phyloP scores from a whole-genome alignment of 2,329 filamentous ascomycete species.

The Phaeoacremonium minimum region DNA sequence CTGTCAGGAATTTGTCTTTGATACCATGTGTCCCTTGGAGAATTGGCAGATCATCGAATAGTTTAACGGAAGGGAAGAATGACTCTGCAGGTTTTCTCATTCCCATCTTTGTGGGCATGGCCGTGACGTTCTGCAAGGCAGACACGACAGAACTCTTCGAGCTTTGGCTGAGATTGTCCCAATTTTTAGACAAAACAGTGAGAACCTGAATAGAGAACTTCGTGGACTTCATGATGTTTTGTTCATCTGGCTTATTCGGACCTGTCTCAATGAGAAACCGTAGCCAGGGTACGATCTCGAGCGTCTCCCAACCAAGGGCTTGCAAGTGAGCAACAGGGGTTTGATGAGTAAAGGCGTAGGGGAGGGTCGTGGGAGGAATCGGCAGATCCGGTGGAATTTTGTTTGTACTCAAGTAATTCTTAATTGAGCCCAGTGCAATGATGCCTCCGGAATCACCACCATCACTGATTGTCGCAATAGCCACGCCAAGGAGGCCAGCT shows the following conservation, averaged over 20 bases:
- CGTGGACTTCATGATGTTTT: conserved; percentile 67
- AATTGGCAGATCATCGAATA: conserved; percentile 90
- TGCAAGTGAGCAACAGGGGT: conserved; percentile 67
- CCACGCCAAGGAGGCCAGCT: conserved; percentile 70
- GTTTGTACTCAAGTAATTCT: conserved; percentile 68
- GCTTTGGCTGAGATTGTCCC: conserved; percentile 69
- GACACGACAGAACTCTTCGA: conserved; percentile 63
- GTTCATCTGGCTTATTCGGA: conserved; percentile 52
- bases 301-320: conserved; percentile 78
- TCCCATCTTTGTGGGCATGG: conserved; percentile 86
- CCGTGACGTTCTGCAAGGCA: conserved; percentile 61
- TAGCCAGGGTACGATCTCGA: conserved; percentile 84
- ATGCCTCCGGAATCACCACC: conserved; percentile 61
- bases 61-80: conserved; percentile 88
- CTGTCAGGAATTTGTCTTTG: conserved; percentile 83
- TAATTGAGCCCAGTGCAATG: conserved; percentile 72
- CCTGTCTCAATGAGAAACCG: conserved; percentile 70
- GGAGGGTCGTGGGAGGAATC: conserved; percentile 75
- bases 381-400: conserved; percentile 80
- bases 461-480: conserved; percentile 65
- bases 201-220: conserved; percentile 76
- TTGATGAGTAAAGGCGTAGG: conserved; percentile 74
- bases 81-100: conserved; percentile 83
- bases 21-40: conserved; percentile 66
- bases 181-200: conserved; percentile 78